These are phyloP conservation scores for Venturia nashicola DNA, from an alignment of 2,329 filamentous ascomycete genomes.

Conservation along the genomic window DNA sequence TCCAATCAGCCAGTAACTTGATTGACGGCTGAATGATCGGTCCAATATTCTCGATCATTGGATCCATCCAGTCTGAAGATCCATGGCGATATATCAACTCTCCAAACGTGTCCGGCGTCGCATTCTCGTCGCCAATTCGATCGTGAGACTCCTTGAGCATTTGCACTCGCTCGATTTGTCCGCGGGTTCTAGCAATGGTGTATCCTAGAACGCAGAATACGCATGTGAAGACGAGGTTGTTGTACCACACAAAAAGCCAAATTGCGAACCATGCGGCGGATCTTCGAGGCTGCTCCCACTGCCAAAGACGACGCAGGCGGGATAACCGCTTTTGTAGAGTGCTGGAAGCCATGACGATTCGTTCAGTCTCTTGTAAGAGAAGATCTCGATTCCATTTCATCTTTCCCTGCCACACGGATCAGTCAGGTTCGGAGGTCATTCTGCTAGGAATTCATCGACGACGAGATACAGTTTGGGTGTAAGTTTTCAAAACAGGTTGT, in stretches of 20 bases:
- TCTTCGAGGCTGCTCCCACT: neutral
- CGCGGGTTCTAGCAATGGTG: neutral
- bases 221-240: neutral
- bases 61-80: slow-evolving; percentile 1
- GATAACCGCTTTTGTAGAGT: neutral
- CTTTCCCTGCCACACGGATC: slow-evolving; percentile 20
- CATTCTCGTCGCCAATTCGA: neutral
- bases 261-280: slow-evolving; percentile 2
- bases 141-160: neutral
- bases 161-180: neutral
- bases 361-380: slow-evolving; percentile 23
- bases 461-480: too few species aligned
- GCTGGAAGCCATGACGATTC: slow-evolving; percentile 26
- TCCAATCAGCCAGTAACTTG: neutral
- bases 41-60: slow-evolving; percentile 3
- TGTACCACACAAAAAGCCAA: slow-evolving; percentile 4
- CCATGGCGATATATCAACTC: slow-evolving; percentile 6
- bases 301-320: neutral
- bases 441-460: too few species aligned
- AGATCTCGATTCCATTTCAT: slow-evolving; percentile 22
- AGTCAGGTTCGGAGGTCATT: slow-evolving; percentile 14
- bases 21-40: neutral
- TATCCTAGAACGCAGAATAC: neutral
- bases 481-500: too few species aligned
- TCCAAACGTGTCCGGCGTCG: neutral